Evolutionary conservation across 2,329 filamentous ascomycete species (phyloP).

Genomic region (Phialemoniopsis sp.): DNA sequence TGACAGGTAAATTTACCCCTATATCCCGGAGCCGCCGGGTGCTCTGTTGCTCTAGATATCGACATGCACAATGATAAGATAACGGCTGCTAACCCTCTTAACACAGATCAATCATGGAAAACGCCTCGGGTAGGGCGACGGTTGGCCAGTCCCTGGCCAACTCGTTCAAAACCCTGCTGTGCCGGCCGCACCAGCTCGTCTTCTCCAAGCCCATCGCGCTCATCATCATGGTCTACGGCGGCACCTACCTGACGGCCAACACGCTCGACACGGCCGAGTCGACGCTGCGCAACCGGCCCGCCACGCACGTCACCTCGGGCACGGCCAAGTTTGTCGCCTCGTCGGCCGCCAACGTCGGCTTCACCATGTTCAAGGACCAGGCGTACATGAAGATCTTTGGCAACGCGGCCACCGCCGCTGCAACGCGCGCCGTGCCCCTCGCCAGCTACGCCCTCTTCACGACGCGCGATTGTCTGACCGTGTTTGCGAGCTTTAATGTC

Average conservation of each 20-base stretch:
- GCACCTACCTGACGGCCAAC: constrained; percentile 89
- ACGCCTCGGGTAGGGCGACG: constrained; percentile 65
- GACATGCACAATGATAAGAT: too few species aligned
- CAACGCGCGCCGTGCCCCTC: constrained; percentile 58
- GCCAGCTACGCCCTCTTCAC: constrained; percentile 77
- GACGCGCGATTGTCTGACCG: constrained; percentile 78
- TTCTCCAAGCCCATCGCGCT: constrained; percentile 64
- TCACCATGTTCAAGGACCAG: constrained; percentile 88
- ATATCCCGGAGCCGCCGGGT: too few species aligned
- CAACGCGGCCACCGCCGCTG: constrained; percentile 42
- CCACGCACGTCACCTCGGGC: constrained; percentile 66
- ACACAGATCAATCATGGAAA: constrained; percentile 71
- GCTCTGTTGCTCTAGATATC: too few species aligned
- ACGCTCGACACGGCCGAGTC: constrained; percentile 74
- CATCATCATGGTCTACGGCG: constrained; percentile 74
- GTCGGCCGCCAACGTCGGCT: constrained; percentile 74
- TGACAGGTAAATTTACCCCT: constrained; percentile 57
- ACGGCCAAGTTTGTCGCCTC: constrained; percentile 78
- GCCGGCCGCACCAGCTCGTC: constrained; percentile 57
- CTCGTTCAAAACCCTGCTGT: constrained; percentile 52
- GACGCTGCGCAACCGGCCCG: constrained; percentile 52
- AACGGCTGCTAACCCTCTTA: constrained; percentile 1
- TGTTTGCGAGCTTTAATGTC: constrained; percentile 89
- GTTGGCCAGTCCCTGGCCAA: constrained; percentile 54
- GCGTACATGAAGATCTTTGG: constrained; percentile 82